These are phyloP conservation scores for Brassica incana DNA, from an alignment of 345 rosid species.

Conservation along the genomic window DNA sequence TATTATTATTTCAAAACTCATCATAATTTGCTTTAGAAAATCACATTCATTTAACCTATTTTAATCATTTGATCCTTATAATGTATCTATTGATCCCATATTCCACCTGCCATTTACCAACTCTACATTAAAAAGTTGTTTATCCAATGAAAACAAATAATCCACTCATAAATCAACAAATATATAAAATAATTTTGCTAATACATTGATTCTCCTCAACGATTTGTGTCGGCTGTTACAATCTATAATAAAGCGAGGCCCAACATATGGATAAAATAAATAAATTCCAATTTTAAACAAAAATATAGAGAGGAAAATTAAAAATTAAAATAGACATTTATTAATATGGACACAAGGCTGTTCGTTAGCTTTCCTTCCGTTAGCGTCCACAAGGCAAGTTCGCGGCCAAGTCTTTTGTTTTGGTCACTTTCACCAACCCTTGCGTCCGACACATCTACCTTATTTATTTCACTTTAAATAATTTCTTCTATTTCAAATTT, in stretches of 20 bases:
- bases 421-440: slow-evolving; percentile 44
- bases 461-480: slow-evolving; percentile 35
- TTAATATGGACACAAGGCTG: slow-evolving; percentile 33
- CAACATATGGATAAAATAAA: not conserved
- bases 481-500: not conserved
- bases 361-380: slow-evolving; percentile 25
- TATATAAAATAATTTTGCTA: not conserved
- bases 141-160: not conserved
- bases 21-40: slow-evolving; percentile 8
- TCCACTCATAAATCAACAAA: not conserved
- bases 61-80: not conserved
- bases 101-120: slow-evolving; percentile 3
- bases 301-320: not conserved
- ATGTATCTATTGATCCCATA: not conserved
- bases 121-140: not conserved
- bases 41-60: not conserved
- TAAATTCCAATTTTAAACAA: not conserved
- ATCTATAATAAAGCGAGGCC: slow-evolving; percentile 9
- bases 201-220: slow-evolving; percentile 28
- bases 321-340: slow-evolving; percentile 6
- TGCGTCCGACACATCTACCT: slow-evolving; percentile 42
- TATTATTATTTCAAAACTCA: slow-evolving; percentile 2
- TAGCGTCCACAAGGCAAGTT: slow-evolving; percentile 29
- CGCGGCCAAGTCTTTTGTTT: slow-evolving; percentile 27
- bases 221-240: slow-evolving; percentile 35